Evolutionary conservation across 495 filamentous ascomycete genomes (phyloP), one percentile per base, ranked within the genome.

Genomic region (Annulohypoxylon moriforme): DNA sequence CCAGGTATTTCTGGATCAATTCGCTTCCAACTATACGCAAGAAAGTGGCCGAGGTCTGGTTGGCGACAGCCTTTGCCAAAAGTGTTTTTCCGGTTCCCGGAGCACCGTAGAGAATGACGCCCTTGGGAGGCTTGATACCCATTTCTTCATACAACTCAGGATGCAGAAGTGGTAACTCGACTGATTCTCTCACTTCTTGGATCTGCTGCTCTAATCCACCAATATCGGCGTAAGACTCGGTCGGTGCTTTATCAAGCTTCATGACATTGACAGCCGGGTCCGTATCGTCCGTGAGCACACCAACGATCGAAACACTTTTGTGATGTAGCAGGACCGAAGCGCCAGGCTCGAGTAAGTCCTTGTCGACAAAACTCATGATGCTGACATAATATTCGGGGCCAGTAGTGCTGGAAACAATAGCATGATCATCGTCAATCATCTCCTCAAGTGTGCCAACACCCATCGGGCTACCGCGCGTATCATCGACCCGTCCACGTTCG

Each of bases 341-440:
- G 59, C 96, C 96, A 4, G 96, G 96, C 80, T 99, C 96, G 14
- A 99, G 89, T 10, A 99, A 87, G 76, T 99, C 96, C 82, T 99
- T 99, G 84, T 99, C 96, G 40, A 99, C 96, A 75, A 99, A 99
- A 42, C 95, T 98, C 96, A 99, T 99, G 87, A 99, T 99, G 57
- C 94, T 97, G 66, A 99, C 96, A 79, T 99, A 99, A 85, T 98
- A 99, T 80, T 99, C 96, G 1, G 96, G 96, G 0, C 96, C 96
- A 11, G 96, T 98, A 3, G 96, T 95, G 78, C 93, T 97, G 9
- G 93, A 97, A 44, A 99, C 96, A 76, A 99, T 99, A 64, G 96
- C 96, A 77, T 99, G 96, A 82, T 99, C 96, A 82, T 99, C 96
- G 80, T 99, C 96, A 76, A 99, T 99, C 89, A 99, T 92, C 84